Evolutionary conservation across 257 asterid genomes (phyloP).

Genomic region (Ocimum tenuiflorum): DNA sequence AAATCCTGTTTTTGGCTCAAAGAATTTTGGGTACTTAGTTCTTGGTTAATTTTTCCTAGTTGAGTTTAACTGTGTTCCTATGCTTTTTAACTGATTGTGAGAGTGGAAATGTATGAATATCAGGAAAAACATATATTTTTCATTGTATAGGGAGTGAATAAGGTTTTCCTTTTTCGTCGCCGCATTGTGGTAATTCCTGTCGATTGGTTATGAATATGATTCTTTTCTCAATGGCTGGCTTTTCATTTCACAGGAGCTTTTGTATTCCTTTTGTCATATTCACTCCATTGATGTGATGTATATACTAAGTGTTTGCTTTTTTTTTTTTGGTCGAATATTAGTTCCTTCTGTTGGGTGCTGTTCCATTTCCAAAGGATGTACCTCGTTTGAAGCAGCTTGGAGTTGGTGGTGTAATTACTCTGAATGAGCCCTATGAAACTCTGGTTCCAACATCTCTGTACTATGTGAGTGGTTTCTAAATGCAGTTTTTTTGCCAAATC

Average conservation of each 20-base stretch:
- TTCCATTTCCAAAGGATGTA: conserved; percentile 89
- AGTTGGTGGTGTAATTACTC: conserved; percentile 91
- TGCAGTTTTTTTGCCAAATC: not conserved
- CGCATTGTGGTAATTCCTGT: not conserved
- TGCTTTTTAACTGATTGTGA: too few species aligned
- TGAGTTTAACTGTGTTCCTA: not conserved
- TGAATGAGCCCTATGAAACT: conserved; percentile 89
- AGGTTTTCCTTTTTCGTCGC: conserved; percentile 7
- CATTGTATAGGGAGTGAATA: not conserved
- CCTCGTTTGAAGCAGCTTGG: conserved; percentile 84
- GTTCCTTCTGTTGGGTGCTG: conserved; percentile 90
- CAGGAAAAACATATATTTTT: not conserved
- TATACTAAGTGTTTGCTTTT: conserved; percentile 2
- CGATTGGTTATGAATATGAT: conserved; percentile 1
- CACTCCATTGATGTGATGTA: not conserved
- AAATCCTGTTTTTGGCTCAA: not conserved
- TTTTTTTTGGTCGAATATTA: conserved; percentile 17
- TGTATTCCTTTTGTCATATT: not conserved
- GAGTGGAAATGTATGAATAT: not conserved
- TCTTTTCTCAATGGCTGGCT: not conserved
- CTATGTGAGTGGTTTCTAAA: conserved; percentile 44
- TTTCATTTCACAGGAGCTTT: not conserved
- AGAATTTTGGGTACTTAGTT: not conserved
- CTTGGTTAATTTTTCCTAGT: not conserved
- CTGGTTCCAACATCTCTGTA: conserved; percentile 82